phyloP scores from a whole-genome alignment of 805 yeast genomes.

The Candida hungchunana region DNA sequence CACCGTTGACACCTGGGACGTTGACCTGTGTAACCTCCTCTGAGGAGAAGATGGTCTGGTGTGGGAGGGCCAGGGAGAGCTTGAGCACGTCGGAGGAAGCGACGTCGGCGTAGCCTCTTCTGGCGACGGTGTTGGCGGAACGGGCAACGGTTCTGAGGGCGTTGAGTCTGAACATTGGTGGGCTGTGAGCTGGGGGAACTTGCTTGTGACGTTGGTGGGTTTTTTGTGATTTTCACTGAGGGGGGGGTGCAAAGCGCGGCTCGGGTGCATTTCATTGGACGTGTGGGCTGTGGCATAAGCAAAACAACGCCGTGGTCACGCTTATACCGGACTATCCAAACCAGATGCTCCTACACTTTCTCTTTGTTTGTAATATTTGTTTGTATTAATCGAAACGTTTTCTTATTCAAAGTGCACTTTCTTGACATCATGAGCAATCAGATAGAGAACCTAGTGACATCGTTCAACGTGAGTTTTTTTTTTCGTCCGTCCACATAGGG shows the following conservation, averaged over 20 bases:
- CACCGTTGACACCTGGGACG: constrained; percentile 93
- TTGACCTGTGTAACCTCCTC: constrained; percentile 67
- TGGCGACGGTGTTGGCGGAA: constrained; percentile 48
- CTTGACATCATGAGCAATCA: constrained; percentile 11
- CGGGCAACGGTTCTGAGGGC: constrained; percentile 27
- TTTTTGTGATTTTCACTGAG: background rate
- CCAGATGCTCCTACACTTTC: too few species aligned
- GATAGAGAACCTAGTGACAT: constrained; percentile 11
- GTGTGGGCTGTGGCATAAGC: constrained; percentile 4
- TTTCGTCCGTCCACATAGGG: too few species aligned
- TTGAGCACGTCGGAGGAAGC: constrained; percentile 68
- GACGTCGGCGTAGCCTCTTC: constrained; percentile 91
- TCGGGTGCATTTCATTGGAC: constrained; percentile 4
- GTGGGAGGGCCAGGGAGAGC: constrained; percentile 89
- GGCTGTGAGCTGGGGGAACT: too few species aligned
- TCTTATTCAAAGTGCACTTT: too few species aligned
- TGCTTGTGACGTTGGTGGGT: too few species aligned
- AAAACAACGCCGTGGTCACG: background rate
- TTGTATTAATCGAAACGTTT: too few species aligned
- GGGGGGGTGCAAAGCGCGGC: background rate
- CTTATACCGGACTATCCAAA: constrained; percentile 4
- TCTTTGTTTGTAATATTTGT: too few species aligned
- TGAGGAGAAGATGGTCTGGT: constrained; percentile 59
- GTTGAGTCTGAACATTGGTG: constrained; percentile 29
- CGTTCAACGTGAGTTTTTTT: constrained; percentile 12